Evolutionary conservation across 148 eudicot species (phyloP).

Genomic region (Spergularia marina): DNA sequence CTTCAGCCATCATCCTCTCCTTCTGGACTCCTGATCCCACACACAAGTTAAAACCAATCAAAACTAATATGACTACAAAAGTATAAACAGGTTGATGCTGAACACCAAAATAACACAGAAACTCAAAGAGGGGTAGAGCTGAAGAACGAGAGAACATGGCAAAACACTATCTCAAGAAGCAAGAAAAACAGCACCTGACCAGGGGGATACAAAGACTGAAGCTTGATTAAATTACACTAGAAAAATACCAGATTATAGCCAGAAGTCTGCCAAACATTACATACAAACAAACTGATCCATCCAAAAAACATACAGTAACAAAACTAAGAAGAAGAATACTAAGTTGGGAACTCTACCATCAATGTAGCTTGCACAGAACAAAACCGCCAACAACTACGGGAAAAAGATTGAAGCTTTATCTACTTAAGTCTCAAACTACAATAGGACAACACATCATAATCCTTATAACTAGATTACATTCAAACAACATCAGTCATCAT

Average conservation of each 20-base stretch:
- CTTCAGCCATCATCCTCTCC: constrained; percentile 91
- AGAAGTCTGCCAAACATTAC: not conserved
- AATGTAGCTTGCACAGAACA: no score
- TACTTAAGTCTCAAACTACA: not conserved
- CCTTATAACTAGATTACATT: not conserved
- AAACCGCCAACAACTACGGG: no score
- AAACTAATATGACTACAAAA: not conserved
- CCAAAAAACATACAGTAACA: not conserved
- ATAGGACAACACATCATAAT: not conserved
- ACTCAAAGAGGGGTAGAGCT: not conserved
- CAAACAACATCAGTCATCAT: not conserved
- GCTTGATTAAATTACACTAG: not conserved
- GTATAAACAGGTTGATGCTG: not conserved
- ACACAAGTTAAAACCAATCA: constrained; percentile 6
- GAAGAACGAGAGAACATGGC: not conserved
- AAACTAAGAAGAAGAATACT: not conserved
- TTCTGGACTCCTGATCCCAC: constrained; percentile 79
- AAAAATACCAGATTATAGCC: not conserved
- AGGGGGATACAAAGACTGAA: not conserved
- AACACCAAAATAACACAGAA: not conserved
- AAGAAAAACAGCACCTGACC: not conserved
- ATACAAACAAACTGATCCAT: not conserved
- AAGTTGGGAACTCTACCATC: not conserved
- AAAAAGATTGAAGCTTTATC: constrained; percentile 8
- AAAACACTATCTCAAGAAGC: not conserved